These are phyloP conservation scores for Neofusicoccum sp. DNA, from an alignment of 2,329 filamentous ascomycete genomes.

Conservation along the genomic window DNA sequence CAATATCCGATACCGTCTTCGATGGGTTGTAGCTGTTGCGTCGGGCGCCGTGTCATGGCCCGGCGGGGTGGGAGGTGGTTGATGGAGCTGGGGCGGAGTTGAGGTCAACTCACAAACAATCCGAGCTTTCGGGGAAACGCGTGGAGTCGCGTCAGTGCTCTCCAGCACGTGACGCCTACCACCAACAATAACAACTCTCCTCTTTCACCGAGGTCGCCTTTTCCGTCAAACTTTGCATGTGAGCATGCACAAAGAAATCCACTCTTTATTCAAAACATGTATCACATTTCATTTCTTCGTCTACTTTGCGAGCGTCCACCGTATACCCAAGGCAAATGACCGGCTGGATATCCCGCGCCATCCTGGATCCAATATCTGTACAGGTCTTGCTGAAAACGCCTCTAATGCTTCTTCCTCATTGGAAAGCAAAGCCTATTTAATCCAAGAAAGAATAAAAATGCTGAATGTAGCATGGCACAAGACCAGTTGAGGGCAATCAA, in stretches of 20 bases:
- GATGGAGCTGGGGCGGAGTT: constrained; percentile 7
- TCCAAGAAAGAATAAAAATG: not conserved
- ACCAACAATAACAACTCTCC: not conserved
- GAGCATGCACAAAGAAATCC: not conserved
- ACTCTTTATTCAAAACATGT: not conserved
- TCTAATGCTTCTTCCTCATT: not conserved
- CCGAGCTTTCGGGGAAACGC: constrained; percentile 7
- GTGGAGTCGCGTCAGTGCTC: not conserved
- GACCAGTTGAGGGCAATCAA: not conserved
- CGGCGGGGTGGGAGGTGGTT: not conserved
- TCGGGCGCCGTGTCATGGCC: constrained; percentile 4
- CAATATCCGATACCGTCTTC: not conserved
- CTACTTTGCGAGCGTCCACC: not conserved
- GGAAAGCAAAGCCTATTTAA: not conserved
- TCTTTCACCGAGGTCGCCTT: no score
- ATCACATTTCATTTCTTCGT: not conserved
- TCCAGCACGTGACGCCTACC: not conserved
- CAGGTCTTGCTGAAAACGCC: constrained; percentile 1
- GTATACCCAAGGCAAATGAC: not conserved
- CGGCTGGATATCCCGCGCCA: not conserved
- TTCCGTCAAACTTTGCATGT: not conserved
- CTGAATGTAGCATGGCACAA: no score
- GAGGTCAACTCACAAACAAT: constrained; percentile 11
- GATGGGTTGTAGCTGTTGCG: not conserved
- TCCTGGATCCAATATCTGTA: not conserved